These are phyloP conservation scores for Mortierella sp. DNA, from an alignment of 371 early-diverging fungal species.

Conservation along the genomic window DNA sequence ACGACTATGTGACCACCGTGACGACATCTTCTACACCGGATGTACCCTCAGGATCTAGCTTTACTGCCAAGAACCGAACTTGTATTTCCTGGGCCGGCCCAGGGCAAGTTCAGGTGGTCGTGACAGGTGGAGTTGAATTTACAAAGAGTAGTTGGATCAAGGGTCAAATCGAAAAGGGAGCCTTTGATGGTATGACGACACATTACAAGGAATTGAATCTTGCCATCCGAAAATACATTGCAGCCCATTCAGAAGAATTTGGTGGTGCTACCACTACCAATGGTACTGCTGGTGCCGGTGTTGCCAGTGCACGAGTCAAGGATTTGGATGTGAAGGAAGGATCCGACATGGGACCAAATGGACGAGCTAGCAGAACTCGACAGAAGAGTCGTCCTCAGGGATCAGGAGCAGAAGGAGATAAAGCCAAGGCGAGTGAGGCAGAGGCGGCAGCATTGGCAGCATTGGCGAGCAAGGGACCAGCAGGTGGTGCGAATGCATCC, in stretches of 20 bases:
- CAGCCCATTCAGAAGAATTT: slow-evolving; percentile 44
- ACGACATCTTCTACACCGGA: slow-evolving; percentile 82
- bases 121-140: slow-evolving; percentile 79
- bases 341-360: too few relatives aligned
- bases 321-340: too few relatives aligned
- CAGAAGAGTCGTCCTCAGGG: too few relatives aligned
- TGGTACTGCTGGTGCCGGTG: slow-evolving; percentile 2
- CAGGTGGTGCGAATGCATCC: too few relatives aligned
- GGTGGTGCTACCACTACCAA: neutral
- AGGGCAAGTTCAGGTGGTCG: slow-evolving; percentile 68
- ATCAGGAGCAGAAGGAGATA: too few relatives aligned
- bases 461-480: too few relatives aligned
- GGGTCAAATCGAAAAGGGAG: slow-evolving; percentile 79
- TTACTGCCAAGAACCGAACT: slow-evolving; percentile 77
- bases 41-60: slow-evolving; percentile 86
- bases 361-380: too few relatives aligned
- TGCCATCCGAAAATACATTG: slow-evolving; percentile 64
- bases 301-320: neutral
- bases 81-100: slow-evolving; percentile 86
- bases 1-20: slow-evolving; percentile 66
- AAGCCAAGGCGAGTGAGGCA: too few relatives aligned
- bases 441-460: too few relatives aligned
- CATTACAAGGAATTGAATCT: slow-evolving; percentile 68
- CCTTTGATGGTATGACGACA: slow-evolving; percentile 69
- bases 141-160: slow-evolving; percentile 80